A percentile compares a stretch with the other conserved stretches of the same genome.
Evolutionary conservation across 441 rosid genomes (phyloP).

Genomic region (Metrosideros polymorpha): DNA sequence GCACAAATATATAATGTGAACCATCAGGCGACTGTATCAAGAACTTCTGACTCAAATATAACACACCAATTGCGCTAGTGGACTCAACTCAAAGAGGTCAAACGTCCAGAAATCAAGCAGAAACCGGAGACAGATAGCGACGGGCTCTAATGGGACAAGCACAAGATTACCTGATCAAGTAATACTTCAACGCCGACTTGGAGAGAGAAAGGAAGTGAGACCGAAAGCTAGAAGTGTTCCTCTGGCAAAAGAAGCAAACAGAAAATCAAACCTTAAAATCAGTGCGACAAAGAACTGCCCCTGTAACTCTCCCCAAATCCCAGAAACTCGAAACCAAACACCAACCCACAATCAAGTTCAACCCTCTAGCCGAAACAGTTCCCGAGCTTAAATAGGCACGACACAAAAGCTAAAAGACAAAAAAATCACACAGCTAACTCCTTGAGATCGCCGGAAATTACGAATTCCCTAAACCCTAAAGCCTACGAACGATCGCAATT

Average conservation of each 20-base stretch:
- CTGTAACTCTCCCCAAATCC: background rate
- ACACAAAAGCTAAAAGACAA: background rate
- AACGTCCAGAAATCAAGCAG: background rate
- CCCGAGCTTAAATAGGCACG: background rate
- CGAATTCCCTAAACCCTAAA: background rate
- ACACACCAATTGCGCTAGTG: background rate
- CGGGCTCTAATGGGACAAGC: background rate
- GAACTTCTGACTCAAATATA: background rate
- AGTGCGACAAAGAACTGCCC: background rate
- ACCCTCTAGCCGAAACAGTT: background rate
- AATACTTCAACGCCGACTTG: background rate
- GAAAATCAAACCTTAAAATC: background rate
- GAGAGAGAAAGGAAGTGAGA: background rate
- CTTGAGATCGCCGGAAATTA: background rate
- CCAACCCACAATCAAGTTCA: background rate
- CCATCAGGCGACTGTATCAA: background rate
- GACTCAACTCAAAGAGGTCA: background rate
- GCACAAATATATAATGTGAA: conserved; percentile 5
- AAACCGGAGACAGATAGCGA: background rate
- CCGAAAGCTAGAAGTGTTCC: background rate
- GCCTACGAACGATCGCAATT: background rate
- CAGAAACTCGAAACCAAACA: background rate
- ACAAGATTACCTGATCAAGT: background rate
- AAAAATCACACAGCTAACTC: background rate
- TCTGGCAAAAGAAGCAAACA: background rate